Base-by-base conservation (phyloP, 2,329 filamentous ascomycete genomes). In the Fusarium anguioides region DNA sequence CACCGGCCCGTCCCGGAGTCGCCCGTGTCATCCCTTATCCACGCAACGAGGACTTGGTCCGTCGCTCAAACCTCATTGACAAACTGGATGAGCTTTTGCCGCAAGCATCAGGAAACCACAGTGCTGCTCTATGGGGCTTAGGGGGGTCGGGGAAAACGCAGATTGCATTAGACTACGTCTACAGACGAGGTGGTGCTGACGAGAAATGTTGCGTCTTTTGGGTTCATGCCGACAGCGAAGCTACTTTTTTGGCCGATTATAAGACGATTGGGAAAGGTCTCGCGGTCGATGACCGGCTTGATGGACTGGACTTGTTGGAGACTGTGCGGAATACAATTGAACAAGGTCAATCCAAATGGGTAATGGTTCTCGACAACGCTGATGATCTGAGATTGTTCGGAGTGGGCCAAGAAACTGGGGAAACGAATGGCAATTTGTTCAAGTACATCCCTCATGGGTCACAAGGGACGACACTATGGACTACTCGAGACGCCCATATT, bases 81-180 rank as follows among this genome's bases (percentile, higher is more conserved):
- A 23, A n/a, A 35, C 56, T 75, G 14, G 52, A 71, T n/a, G 8
- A 39, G 7, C 54, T 74, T 23, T 42, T 75, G 6, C 67, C 71
- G 9, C 10, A 12, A 1, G 24, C 56, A 11, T 12, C 47, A 20
- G 47, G 60, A 10, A 69, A 59, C 45, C 57, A 44, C 11, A 68
- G 50, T 15, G 72, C 68, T 3, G 73, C 74, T 0, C 66, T 76
- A 8, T 75, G 60, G 57, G 74, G 74, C 10, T 42, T 76, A 2
- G 72, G 73, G 15, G 74, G 75, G 1, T 73, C 73, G 8, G 73
- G 74, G 73, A 79, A 80, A 66, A 78, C 77, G 0, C 76, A 79
- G 52, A 71, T 79, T 14, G 76, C 76, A 2, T 57, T 78, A 17
- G 70, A 78, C 20, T 79, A 76, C 59, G 75, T 74, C 5, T 75